Percentiles rank a stretch among this genome's conserved stretches.
Conservation (phyloP, 805 yeast species). For the Vanderwaltozyma verrucispora region DNA sequence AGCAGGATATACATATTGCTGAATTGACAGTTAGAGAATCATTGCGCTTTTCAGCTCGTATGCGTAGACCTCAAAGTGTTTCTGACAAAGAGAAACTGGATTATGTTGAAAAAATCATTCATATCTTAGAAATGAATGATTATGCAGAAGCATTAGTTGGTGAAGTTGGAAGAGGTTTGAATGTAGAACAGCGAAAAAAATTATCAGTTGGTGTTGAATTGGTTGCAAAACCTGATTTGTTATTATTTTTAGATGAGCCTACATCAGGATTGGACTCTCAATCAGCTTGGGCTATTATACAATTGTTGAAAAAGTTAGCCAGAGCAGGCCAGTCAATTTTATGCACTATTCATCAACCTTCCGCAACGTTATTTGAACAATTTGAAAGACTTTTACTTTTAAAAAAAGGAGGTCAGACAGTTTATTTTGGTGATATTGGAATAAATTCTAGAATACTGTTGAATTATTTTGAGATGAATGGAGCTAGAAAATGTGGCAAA, state of each 20-base stretch:
- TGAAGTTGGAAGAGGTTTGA: slow-evolving; percentile 51
- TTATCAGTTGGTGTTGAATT: slow-evolving; percentile 55
- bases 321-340: slow-evolving; percentile 57
- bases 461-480: slow-evolving; percentile 51
- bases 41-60: slow-evolving; percentile 47
- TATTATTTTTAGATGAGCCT: slow-evolving; percentile 53
- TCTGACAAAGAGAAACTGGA: slow-evolving; percentile 44
- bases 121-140: slow-evolving; percentile 48
- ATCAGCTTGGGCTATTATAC: slow-evolving; percentile 51
- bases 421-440: slow-evolving; percentile 60
- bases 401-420: slow-evolving; percentile 61
- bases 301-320: slow-evolving; percentile 47
- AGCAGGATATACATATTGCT: slow-evolving; percentile 56
- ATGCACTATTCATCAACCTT: slow-evolving; percentile 64
- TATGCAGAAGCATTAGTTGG: slow-evolving; percentile 67
- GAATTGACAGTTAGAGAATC: slow-evolving; percentile 66
- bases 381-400: slow-evolving; percentile 52
- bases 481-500: slow-evolving; percentile 49
- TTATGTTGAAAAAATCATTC: slow-evolving; percentile 57
- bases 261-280: slow-evolving; percentile 54
- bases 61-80: slow-evolving; percentile 46
- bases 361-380: slow-evolving; percentile 50
- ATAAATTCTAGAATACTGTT: slow-evolving; percentile 42
- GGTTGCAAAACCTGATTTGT: slow-evolving; percentile 49
- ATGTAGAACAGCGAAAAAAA: slow-evolving; percentile 51